These are phyloP conservation scores for Nigrospora oryzae DNA, from an alignment of 2,329 filamentous ascomycete genomes.

Conservation along the genomic window DNA sequence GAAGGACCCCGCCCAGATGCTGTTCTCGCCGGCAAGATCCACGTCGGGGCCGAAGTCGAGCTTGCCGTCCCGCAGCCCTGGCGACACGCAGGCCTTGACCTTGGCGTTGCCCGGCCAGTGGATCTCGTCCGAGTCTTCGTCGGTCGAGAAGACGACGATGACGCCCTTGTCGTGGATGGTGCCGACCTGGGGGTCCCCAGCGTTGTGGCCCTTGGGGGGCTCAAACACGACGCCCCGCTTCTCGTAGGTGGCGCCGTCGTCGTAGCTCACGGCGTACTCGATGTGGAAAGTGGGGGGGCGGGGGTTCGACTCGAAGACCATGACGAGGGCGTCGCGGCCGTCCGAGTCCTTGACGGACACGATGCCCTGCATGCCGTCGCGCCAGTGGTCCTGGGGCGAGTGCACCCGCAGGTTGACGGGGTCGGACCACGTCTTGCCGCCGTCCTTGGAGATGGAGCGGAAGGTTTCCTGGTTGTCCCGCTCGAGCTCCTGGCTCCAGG, in stretches of 20 bases:
- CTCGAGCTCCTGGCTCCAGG: slow-evolving; percentile 30
- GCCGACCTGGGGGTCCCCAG: slow-evolving; percentile 26
- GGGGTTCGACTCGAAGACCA: slow-evolving; percentile 27
- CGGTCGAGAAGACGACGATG: slow-evolving; percentile 27
- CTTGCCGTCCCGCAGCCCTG: slow-evolving; percentile 7
- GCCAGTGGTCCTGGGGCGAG: slow-evolving; percentile 17
- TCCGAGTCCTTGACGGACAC: slow-evolving; percentile 17
- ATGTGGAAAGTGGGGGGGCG: slow-evolving; percentile 21
- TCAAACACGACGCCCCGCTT: slow-evolving; percentile 21
- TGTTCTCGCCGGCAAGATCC: slow-evolving; percentile 2
- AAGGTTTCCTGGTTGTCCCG: slow-evolving; percentile 32
- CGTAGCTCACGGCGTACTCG: slow-evolving; percentile 25
- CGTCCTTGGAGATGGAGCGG: slow-evolving; percentile 25
- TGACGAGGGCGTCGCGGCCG: slow-evolving; percentile 23
- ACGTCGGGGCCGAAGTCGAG: slow-evolving; percentile 10
- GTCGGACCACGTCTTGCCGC: slow-evolving; percentile 24
- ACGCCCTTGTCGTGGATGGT: slow-evolving; percentile 22
- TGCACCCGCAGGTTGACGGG: slow-evolving; percentile 22
- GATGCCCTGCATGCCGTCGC: slow-evolving; percentile 28
- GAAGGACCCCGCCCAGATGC: slow-evolving; percentile 2
- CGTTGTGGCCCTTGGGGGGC: slow-evolving; percentile 20
- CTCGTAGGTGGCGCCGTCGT: slow-evolving; percentile 25
- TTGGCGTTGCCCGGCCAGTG: slow-evolving; percentile 30
- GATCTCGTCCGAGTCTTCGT: slow-evolving; percentile 17
- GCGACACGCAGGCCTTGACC: slow-evolving; percentile 13